phyloP scores from a whole-genome alignment of 768 basidiomycete genomes.

The Calocybe indica region DNA sequence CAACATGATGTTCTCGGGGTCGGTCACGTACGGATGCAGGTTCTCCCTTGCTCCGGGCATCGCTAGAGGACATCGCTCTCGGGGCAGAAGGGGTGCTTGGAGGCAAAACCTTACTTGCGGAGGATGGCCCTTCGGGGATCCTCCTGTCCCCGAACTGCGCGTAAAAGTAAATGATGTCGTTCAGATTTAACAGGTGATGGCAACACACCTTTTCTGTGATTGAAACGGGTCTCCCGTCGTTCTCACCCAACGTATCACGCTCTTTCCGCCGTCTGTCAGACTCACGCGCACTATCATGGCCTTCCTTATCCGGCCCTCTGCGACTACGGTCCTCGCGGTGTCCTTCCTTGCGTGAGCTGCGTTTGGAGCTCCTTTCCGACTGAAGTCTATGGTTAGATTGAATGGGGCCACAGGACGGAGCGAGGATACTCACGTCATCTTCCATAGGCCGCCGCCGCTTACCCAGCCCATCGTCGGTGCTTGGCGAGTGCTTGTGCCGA shows the following conservation, averaged over 20 bases:
- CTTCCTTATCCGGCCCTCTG: slow-evolving; percentile 62
- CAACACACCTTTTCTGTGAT: slow-evolving; percentile 58
- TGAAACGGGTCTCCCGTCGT: slow-evolving; percentile 24
- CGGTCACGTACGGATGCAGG: slow-evolving; percentile 31
- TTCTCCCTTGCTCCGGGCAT: slow-evolving; percentile 31
- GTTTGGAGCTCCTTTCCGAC: slow-evolving; percentile 74
- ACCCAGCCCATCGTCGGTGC: slow-evolving; percentile 60
- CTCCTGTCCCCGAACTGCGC: slow-evolving; percentile 52
- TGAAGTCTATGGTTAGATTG: slow-evolving; percentile 20
- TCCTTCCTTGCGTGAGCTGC: slow-evolving; percentile 72
- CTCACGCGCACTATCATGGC: slow-evolving; percentile 61
- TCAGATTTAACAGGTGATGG: not conserved
- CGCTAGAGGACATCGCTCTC: slow-evolving; percentile 58
- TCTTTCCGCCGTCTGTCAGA: slow-evolving; percentile 65
- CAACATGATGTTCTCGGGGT: slow-evolving; percentile 41
- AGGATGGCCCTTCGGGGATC: slow-evolving; percentile 40
- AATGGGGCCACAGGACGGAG: slow-evolving; percentile 4
- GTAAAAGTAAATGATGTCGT: slow-evolving; percentile 4
- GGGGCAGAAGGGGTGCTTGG: slow-evolving; percentile 64
- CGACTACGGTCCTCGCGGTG: slow-evolving; percentile 73
- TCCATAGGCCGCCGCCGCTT: slow-evolving; percentile 66
- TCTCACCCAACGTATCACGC: slow-evolving; percentile 48
- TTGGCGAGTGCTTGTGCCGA: slow-evolving; percentile 44
- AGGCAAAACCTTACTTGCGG: slow-evolving; percentile 38
- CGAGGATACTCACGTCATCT: slow-evolving; percentile 56